phyloP scores from a whole-genome alignment of 352 stramenopile species.

The Globisporangium paddicum region DNA sequence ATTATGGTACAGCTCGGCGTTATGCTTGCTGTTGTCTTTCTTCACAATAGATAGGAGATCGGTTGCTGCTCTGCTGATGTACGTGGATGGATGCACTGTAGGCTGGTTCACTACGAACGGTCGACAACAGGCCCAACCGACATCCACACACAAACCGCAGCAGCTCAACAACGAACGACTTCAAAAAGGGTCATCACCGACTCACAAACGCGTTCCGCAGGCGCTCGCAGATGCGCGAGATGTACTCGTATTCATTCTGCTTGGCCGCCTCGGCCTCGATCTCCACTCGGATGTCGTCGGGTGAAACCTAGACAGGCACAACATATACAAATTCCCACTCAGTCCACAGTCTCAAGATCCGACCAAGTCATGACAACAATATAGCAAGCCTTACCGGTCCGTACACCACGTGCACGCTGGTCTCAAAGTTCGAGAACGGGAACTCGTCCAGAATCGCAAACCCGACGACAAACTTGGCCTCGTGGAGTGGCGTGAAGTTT shows the following conservation, averaged over 20 bases:
- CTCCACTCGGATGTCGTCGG: slow-evolving; percentile 36
- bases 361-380: no score
- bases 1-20: slow-evolving; percentile 33
- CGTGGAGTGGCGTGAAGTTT: slow-evolving; percentile 36
- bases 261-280: slow-evolving; percentile 36
- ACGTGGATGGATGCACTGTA: neutral
- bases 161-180: slow-evolving; percentile 9
- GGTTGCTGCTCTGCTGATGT: neutral
- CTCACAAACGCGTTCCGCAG: slow-evolving; percentile 39
- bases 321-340: neutral
- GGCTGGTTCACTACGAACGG: slow-evolving; percentile 5
- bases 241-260: slow-evolving; percentile 37
- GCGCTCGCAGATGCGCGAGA: slow-evolving; percentile 45
- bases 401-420: slow-evolving; percentile 31
- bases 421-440: slow-evolving; percentile 49
- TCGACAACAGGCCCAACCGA: neutral
- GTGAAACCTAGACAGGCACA: slow-evolving; percentile 37
- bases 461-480: slow-evolving; percentile 42
- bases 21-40: slow-evolving; percentile 1
- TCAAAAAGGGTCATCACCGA: slow-evolving; percentile 17
- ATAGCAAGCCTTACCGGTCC: no score
- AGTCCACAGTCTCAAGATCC: no score
- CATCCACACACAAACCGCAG: neutral
- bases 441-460: slow-evolving; percentile 44
- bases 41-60: slow-evolving; percentile 37